These are phyloP conservation scores for Candida qinlingensis DNA, from an alignment of 805 yeast genomes.

Conservation along the genomic window DNA sequence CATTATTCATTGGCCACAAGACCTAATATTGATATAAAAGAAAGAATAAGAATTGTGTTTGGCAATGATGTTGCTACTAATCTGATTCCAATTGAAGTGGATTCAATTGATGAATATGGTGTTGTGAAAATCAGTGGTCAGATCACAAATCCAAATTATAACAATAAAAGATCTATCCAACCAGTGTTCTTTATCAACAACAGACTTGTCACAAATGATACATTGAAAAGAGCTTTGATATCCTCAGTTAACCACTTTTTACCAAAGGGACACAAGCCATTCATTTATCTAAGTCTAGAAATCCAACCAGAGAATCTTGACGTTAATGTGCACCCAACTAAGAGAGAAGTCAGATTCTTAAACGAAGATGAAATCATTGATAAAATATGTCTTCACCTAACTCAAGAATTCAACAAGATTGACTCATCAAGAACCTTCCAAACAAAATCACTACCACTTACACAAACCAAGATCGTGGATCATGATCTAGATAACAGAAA, in stretches of 20 bases:
- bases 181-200: slow-evolving; percentile 84
- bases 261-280: slow-evolving; percentile 76
- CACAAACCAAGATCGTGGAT: slow-evolving; percentile 2
- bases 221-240: slow-evolving; percentile 61
- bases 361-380: slow-evolving; percentile 83
- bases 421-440: slow-evolving; percentile 68
- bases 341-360: slow-evolving; percentile 82
- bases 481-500: background rate
- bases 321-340: slow-evolving; percentile 95
- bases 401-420: slow-evolving; percentile 43
- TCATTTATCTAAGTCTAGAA: slow-evolving; percentile 66
- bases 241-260: slow-evolving; percentile 42
- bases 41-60: slow-evolving; percentile 67
- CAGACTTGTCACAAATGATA: slow-evolving; percentile 78
- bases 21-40: slow-evolving; percentile 44
- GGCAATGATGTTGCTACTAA: slow-evolving; percentile 68
- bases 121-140: slow-evolving; percentile 50
- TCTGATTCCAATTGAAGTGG: slow-evolving; percentile 42
- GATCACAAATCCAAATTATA: slow-evolving; percentile 67
- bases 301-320: slow-evolving; percentile 71
- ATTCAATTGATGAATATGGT: slow-evolving; percentile 38
- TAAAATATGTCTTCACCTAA: slow-evolving; percentile 43
- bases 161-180: slow-evolving; percentile 54
- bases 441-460: slow-evolving; percentile 48
- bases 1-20: slow-evolving; percentile 61